Conservation (phyloP, 805 yeast genomes). For the Starmerella scarabaei region DNA sequence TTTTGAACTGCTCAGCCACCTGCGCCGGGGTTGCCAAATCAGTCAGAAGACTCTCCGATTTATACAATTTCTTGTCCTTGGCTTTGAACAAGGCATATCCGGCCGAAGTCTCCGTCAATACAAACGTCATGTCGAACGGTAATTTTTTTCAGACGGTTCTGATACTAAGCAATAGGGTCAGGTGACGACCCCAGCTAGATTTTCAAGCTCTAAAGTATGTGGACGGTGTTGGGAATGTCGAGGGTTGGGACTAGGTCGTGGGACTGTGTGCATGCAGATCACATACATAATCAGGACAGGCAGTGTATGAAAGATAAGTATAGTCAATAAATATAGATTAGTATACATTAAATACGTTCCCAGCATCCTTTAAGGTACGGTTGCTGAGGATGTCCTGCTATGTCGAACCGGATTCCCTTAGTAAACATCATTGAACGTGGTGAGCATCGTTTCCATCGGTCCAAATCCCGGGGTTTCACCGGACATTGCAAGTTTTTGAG, state of each 20-base stretch:
- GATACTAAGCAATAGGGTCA: too few relatives aligned
- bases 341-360: too few relatives aligned
- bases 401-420: too few relatives aligned
- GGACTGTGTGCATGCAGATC: too few relatives aligned
- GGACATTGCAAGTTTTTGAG: conserved; percentile 10
- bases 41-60: conserved; percentile 56
- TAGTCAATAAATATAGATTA: too few relatives aligned
- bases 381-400: too few relatives aligned
- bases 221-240: background rate
- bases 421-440: too few relatives aligned
- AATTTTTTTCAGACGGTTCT: too few relatives aligned
- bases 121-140: conserved; percentile 25
- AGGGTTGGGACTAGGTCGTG: background rate
- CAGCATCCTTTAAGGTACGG: background rate
- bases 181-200: too few relatives aligned
- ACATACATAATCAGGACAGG: too few relatives aligned
- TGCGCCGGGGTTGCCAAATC: conserved; percentile 74
- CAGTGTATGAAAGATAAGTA: too few relatives aligned
- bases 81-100: conserved; percentile 97
- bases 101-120: conserved; percentile 95
- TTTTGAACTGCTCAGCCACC: conserved; percentile 79
- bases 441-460: background rate
- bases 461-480: conserved; percentile 7
- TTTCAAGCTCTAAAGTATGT: too few relatives aligned
- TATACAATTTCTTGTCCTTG: conserved; percentile 92